Evolutionary conservation across 805 yeast genomes (phyloP).

Genomic region (Debaryomyces tyrocola): DNA sequence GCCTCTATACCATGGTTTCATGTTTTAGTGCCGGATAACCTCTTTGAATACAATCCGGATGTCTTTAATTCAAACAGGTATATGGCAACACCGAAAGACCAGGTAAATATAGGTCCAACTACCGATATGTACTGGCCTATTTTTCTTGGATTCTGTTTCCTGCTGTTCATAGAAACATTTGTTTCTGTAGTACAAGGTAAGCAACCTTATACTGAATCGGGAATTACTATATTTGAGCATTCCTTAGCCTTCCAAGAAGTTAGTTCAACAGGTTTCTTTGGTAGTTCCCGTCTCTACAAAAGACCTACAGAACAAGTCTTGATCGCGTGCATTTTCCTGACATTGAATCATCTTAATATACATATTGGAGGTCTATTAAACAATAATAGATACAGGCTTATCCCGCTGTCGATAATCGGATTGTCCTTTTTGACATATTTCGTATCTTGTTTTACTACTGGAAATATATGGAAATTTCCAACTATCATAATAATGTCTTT

Average conservation of each 20-base stretch:
- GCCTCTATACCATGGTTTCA: conserved; percentile 10
- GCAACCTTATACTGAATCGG: conserved; percentile 61
- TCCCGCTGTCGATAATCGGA: conserved; percentile 65
- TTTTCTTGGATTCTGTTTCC: conserved; percentile 56
- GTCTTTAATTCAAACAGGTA: conserved; percentile 18
- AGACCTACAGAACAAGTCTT: conserved; percentile 56
- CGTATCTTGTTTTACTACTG: conserved; percentile 34
- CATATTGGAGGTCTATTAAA: conserved; percentile 64
- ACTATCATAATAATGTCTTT: conserved; percentile 56
- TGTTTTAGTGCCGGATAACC: conserved; percentile 11
- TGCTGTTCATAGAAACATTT: conserved; percentile 67
- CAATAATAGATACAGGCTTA: conserved; percentile 52
- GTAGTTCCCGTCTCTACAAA: conserved; percentile 14
- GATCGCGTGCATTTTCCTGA: conserved; percentile 53
- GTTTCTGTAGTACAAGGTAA: conserved; percentile 55
- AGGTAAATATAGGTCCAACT: conserved; percentile 47
- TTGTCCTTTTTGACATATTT: conserved; percentile 47
- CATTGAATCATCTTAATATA: conserved; percentile 57
- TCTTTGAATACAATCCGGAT: conserved; percentile 25
- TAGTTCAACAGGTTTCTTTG: conserved; percentile 33
- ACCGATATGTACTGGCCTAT: conserved; percentile 57
- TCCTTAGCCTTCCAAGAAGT: conserved; percentile 76
- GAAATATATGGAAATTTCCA: conserved; percentile 52
- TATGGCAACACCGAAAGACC: conserved; percentile 28
- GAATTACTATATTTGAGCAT: conserved; percentile 72